These are phyloP conservation scores for Podaxis sp. DNA, from an alignment of 768 basidiomycete species.

Conservation along the genomic window DNA sequence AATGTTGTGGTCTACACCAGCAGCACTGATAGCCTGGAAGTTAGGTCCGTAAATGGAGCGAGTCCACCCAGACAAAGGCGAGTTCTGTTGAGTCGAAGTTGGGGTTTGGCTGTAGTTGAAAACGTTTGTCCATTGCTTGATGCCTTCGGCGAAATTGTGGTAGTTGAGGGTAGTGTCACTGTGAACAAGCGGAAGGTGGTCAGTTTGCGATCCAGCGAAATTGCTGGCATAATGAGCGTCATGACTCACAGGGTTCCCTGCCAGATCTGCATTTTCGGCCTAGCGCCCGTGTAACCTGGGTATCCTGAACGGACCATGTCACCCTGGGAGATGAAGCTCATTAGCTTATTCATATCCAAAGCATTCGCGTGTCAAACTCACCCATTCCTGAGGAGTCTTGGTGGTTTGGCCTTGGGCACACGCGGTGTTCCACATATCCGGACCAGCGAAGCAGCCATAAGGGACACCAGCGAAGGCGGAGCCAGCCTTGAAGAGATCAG, in stretches of 20 bases:
- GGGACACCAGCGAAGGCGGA: conserved; percentile 52
- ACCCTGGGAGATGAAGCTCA: conserved; percentile 29
- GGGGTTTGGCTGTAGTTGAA: conserved; percentile 46
- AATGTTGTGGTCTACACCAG: conserved; percentile 51
- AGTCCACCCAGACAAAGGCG: conserved; percentile 46
- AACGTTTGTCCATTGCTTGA: conserved; percentile 59
- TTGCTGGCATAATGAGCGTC: background rate
- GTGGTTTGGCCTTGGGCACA: conserved; percentile 45
- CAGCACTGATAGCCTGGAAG: conserved; percentile 50
- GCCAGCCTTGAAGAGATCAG: conserved; percentile 51
- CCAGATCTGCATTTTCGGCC: conserved; percentile 54
- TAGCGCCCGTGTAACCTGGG: conserved; percentile 51
- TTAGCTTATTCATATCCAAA: background rate
- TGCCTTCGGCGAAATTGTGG: conserved; percentile 48
- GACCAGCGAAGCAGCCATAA: conserved; percentile 52
- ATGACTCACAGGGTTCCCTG: conserved; percentile 45
- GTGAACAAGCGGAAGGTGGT: background rate
- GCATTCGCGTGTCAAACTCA: conserved; percentile 20
- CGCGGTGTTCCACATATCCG: conserved; percentile 45
- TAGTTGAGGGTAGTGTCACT: conserved; percentile 53
- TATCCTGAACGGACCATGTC: conserved; percentile 45
- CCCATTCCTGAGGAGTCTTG: conserved; percentile 49
- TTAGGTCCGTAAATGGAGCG: conserved; percentile 47
- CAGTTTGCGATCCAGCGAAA: background rate
- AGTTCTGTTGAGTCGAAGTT: conserved; percentile 36